Conservation (phyloP, 2,329 filamentous ascomycete genomes). For the Intubia oerlemansii region DNA sequence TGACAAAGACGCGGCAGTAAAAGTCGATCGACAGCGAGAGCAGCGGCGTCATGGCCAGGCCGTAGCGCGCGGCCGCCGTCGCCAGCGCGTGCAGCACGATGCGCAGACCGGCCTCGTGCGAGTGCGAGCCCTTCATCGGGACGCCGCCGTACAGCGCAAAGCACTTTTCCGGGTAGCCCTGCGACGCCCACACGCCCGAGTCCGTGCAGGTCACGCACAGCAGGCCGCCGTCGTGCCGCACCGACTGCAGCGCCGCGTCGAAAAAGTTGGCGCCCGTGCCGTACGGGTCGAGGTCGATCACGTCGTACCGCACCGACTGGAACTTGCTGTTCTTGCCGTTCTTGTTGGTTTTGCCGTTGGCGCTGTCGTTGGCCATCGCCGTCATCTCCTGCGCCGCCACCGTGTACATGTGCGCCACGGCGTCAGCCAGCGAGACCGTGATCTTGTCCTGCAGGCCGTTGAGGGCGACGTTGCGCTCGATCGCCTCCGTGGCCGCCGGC, state of each 20-base stretch:
- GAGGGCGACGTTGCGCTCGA: conserved; percentile 66
- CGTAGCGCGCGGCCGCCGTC: conserved; percentile 62
- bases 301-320: conserved; percentile 39
- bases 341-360: neutral
- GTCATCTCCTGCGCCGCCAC: conserved; percentile 33
- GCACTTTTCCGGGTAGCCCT: conserved; percentile 84
- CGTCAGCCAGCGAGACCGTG: conserved; percentile 56
- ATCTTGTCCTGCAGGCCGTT: conserved; percentile 57
- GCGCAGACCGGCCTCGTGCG: conserved; percentile 75
- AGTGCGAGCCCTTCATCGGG: conserved; percentile 64
- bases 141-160: conserved; percentile 86
- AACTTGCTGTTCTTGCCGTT: neutral
- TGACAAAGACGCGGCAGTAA: conserved; percentile 77
- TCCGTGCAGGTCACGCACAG: conserved; percentile 95
- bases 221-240: conserved; percentile 67
- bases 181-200: conserved; percentile 83
- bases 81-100: conserved; percentile 71
- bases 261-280: conserved; percentile 85
- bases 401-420: conserved; percentile 78
- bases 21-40: conserved; percentile 92
- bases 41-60: conserved; percentile 72
- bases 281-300: conserved; percentile 92
- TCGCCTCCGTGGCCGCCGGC: conserved; percentile 52
- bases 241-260: conserved; percentile 70
- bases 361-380: conserved; percentile 13